Evolutionary conservation across 768 basidiomycete genomes (phyloP), one percentile per base, ranked within the genome.

Genomic region (Mrakia gelida): DNA sequence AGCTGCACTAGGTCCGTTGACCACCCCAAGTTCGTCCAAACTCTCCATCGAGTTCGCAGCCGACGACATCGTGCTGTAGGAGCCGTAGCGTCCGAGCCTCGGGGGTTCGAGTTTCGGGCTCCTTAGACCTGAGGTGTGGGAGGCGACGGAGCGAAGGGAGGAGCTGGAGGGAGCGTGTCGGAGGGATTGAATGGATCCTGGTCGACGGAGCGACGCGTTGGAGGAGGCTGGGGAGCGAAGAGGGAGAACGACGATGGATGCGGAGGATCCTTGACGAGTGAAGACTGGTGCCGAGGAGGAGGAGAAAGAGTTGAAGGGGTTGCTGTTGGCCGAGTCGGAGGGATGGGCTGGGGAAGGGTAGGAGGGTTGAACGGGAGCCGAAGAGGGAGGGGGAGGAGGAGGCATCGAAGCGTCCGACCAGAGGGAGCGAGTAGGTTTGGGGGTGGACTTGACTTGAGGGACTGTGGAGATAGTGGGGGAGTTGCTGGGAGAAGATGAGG

Each of bases 161-260:
- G 67, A 70, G 34, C 10, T 41, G 9, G 67, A 70, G 7, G 67
- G 67, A 26, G 26, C 67, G 67, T 70, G 18, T n/a, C 56, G 72
- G 34, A 73, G 72, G 32, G 72, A 73, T 3, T 18, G 72, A 3
- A 54, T n/a, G 2, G 72, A 73, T 30, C 34, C 30, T 15, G n/a
- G 72, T 1, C 72, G 52, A 41, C 59, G 72, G 15, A 73, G 72
- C 9, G 72, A 73, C 15, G 72, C 34, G 18, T 32, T 54, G 30
- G 72, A 73, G 23, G 72, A 61, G 30, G 72, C 13, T n/a, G 72
- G 72, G 5, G 72, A 73, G 15, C 72, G 52, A n/a, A 73, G 52
- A 26, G 72, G 72, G 10, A 73, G 72, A 34, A 73, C 23, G 49
- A 73, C 34, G 23, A 54, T 34, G 49, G 52, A 54, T 2, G 1